These are phyloP conservation scores for Ophiobolus disseminans DNA, from an alignment of 2,329 filamentous ascomycete genomes.

Conservation along the genomic window DNA sequence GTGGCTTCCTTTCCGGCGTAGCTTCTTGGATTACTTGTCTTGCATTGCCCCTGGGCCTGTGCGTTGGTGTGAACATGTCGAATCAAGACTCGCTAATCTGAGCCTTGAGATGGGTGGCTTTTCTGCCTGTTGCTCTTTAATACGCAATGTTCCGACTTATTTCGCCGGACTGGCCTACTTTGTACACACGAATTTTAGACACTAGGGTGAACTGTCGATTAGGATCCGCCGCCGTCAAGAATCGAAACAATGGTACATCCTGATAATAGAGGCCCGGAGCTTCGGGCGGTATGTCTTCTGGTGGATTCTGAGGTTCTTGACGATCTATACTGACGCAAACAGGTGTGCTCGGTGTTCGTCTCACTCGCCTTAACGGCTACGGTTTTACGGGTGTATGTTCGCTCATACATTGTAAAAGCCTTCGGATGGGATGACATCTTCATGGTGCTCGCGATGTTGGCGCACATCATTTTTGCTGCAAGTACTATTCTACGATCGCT, in stretches of 20 bases:
- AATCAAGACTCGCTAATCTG: slow-evolving; percentile 13
- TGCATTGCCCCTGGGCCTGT: not conserved
- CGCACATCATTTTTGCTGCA: too few relatives aligned
- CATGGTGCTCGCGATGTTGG: slow-evolving; percentile 33
- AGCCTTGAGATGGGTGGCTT: not conserved
- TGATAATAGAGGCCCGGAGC: slow-evolving; percentile 39
- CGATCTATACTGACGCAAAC: slow-evolving; percentile 9
- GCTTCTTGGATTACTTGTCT: not conserved
- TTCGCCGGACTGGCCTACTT: slow-evolving; percentile 17
- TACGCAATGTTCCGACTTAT: slow-evolving; percentile 23
- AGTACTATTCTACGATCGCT: too few relatives aligned
- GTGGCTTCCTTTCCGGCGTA: not conserved
- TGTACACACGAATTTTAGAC: slow-evolving; percentile 1
- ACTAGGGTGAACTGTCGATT: slow-evolving; percentile 24
- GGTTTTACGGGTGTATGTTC: slow-evolving; percentile 51
- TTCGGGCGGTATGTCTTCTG: slow-evolving; percentile 36
- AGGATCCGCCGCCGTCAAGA: slow-evolving; percentile 1
- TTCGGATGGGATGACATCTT: slow-evolving; percentile 46
- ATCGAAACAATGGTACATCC: slow-evolving; percentile 33
- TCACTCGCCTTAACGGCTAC: slow-evolving; percentile 50
- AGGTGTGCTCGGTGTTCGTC: slow-evolving; percentile 48
- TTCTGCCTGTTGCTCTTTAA: not conserved
- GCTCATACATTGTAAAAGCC: slow-evolving; percentile 48
- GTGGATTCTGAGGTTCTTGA: not conserved
- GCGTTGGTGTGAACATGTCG: not conserved